Evolutionary conservation across 2,329 filamentous ascomycete species (phyloP), one percentile per base, ranked within the genome.

Genomic region (Cercospora brassicicola): DNA sequence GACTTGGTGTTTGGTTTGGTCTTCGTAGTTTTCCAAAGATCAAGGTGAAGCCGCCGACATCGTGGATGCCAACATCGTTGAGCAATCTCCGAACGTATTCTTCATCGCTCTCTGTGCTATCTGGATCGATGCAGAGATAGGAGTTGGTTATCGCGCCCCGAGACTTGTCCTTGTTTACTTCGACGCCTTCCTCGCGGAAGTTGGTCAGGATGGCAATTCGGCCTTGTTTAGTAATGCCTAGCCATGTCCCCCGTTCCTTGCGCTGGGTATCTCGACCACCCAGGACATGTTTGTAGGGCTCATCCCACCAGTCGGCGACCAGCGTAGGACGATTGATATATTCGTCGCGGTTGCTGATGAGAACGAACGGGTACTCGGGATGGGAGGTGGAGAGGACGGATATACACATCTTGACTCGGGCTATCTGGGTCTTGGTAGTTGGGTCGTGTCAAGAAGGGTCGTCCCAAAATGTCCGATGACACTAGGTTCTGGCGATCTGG

Each of bases 131-230:
- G 9, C 83, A 84, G 13, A 90, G 77, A 78, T 85, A 90, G n/a
- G 83, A 82, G 68, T 86, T 88, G 30, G 88, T 85, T 51, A 90
- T 88, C 8, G 82, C 80, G 2, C 88, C 88, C 28, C 88, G 82
- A 69, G 85, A 88, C 48, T 85, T 84, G 53, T 78, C 77, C 59
- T 79, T 79, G 55, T 82, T 76, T 28, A 83, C 77, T 23, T 76
- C 73, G 36, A 67, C 74, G 18, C 83, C 78, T 26, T 80, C 78
- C 76, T 89, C 88, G 45, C 86, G 86, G 75, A 88, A 90, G 77
- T 90, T 90, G 60, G 88, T 90, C 33, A 90, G 81, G 5, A 88
- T 85, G 2, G 87, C 87, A 57, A 90, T 76, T 66, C 87, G 86
- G 30, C 88, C 88, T 70, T 88, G 82, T 33, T 81, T 83, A 8